These are phyloP conservation scores for Psilocybe tampanensis DNA, from an alignment of 768 basidiomycete genomes.

Conservation along the genomic window DNA sequence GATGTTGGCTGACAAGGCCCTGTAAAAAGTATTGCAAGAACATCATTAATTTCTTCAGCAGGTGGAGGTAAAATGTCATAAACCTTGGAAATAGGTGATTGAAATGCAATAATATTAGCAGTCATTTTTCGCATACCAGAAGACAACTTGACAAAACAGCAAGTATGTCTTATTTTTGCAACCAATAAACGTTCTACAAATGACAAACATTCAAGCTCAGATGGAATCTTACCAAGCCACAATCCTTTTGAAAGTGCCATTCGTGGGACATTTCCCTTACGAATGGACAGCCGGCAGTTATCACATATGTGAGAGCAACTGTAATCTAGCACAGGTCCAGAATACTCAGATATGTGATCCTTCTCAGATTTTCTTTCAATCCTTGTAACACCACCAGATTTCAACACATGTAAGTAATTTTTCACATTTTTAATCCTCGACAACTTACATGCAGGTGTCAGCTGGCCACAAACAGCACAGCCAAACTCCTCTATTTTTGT, in stretches of 20 bases:
- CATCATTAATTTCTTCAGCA: conserved; percentile 31
- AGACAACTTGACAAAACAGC: conserved; percentile 24
- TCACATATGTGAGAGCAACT: conserved; percentile 10
- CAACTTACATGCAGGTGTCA: no score
- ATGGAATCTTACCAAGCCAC: conserved; percentile 18
- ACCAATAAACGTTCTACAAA: conserved; percentile 30
- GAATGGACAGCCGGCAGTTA: conserved; percentile 1
- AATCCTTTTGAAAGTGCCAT: conserved; percentile 15
- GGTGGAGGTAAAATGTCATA: conserved; percentile 27
- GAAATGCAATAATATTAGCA: conserved; percentile 25
- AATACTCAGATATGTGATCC: background rate
- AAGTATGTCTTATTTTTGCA: conserved; percentile 23
- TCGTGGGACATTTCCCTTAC: conserved; percentile 10
- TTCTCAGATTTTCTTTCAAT: conserved; percentile 3
- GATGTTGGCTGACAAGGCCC: conserved; percentile 30
- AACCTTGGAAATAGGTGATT: conserved; percentile 25
- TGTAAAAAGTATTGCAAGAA: conserved; percentile 37
- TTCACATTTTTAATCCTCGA: background rate
- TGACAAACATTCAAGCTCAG: conserved; percentile 8
- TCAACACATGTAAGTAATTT: conserved; percentile 7
- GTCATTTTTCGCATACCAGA: conserved; percentile 27
- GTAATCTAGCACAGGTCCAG: conserved; percentile 17
- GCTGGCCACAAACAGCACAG: no score
- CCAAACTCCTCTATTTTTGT: no score
- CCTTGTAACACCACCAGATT: background rate